Evolutionary conservation across 2,329 filamentous ascomycete species (phyloP).

Genomic region (Didymella pinodella): DNA sequence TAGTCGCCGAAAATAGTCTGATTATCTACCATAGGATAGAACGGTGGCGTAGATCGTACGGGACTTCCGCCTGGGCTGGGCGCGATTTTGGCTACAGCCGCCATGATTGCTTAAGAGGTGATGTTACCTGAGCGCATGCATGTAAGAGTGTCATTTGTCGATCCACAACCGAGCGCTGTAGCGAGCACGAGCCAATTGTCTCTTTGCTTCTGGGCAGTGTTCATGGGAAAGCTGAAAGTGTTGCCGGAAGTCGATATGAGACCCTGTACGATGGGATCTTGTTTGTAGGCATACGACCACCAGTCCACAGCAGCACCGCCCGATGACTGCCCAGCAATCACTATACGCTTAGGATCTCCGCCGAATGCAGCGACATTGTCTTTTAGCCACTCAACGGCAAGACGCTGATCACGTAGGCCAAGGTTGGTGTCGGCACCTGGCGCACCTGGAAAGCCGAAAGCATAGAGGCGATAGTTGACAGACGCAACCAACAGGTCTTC

Average conservation of each 20-base stretch:
- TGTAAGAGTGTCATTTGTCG: slow-evolving; percentile 14
- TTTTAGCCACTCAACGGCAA: slow-evolving; percentile 61
- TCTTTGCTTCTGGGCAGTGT: slow-evolving; percentile 23
- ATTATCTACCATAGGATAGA: slow-evolving; percentile 31
- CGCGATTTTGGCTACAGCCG: slow-evolving; percentile 22
- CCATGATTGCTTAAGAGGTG: slow-evolving; percentile 20
- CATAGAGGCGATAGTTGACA: slow-evolving; percentile 51
- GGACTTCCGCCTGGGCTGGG: slow-evolving; percentile 30
- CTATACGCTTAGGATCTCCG: slow-evolving; percentile 55
- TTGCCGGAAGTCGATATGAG: slow-evolving; percentile 52
- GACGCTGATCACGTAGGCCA: slow-evolving; percentile 63
- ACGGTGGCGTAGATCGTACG: slow-evolving; percentile 27
- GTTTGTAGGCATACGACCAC: slow-evolving; percentile 56
- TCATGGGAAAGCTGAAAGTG: slow-evolving; percentile 29
- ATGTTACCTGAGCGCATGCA: slow-evolving; percentile 30
- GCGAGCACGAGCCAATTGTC: slow-evolving; percentile 30
- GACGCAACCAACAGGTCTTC: slow-evolving; percentile 55
- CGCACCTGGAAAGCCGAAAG: slow-evolving; percentile 48
- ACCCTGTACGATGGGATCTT: slow-evolving; percentile 58
- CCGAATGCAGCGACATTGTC: slow-evolving; percentile 62
- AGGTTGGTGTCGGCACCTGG: slow-evolving; percentile 53
- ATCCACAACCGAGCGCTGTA: slow-evolving; percentile 25
- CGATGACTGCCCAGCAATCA: slow-evolving; percentile 60
- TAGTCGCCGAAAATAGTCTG: slow-evolving; percentile 34
- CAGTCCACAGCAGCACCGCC: slow-evolving; percentile 55